A percentile compares a stretch with the other conserved stretches of the same genome.
phyloP scores from a whole-genome alignment of 441 rosid species.

The Gossypium gossypioides region DNA sequence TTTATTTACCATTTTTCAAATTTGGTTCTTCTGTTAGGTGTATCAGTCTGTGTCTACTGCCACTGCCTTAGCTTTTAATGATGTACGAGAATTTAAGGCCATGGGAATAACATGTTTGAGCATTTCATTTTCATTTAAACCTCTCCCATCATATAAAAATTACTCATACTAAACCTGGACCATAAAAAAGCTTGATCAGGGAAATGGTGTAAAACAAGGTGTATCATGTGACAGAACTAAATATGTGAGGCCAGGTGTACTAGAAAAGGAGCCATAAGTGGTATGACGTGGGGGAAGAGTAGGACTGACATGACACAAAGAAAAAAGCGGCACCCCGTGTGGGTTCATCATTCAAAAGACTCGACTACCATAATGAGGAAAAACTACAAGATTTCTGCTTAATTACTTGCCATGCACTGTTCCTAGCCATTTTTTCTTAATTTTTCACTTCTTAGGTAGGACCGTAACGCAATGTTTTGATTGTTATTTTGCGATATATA shows the following conservation, averaged over 20 bases:
- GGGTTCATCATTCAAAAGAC: slow-evolving; percentile 9
- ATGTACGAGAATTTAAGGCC: slow-evolving; percentile 8
- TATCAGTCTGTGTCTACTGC: slow-evolving; percentile 13
- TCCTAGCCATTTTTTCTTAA: too few relatives aligned
- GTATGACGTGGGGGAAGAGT: slow-evolving; percentile 11
- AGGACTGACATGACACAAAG: slow-evolving; percentile 20
- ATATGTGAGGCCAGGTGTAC: slow-evolving; percentile 9
- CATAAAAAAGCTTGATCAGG: slow-evolving; percentile 1
- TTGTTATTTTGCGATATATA: too few relatives aligned
- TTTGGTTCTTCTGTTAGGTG: slow-evolving; percentile 11
- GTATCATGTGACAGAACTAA: not conserved
- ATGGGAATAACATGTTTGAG: slow-evolving; percentile 19
- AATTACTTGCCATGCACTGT: not conserved
- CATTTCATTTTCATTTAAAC: not conserved
- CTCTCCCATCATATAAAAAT: not conserved
- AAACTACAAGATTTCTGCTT: slow-evolving; percentile 10
- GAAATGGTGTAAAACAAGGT: not conserved
- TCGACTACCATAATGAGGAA: slow-evolving; percentile 1
- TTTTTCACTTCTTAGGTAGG: too few relatives aligned
- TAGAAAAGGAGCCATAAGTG: slow-evolving; percentile 10
- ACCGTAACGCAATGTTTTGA: too few relatives aligned
- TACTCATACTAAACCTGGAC: slow-evolving; percentile 1
- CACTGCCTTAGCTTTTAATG: slow-evolving; percentile 3
- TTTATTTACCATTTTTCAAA: not conserved
- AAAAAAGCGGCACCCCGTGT: slow-evolving; percentile 8